Conservation (phyloP, 2,329 filamentous ascomycete species). For the Hymenoscyphus infarciens region DNA sequence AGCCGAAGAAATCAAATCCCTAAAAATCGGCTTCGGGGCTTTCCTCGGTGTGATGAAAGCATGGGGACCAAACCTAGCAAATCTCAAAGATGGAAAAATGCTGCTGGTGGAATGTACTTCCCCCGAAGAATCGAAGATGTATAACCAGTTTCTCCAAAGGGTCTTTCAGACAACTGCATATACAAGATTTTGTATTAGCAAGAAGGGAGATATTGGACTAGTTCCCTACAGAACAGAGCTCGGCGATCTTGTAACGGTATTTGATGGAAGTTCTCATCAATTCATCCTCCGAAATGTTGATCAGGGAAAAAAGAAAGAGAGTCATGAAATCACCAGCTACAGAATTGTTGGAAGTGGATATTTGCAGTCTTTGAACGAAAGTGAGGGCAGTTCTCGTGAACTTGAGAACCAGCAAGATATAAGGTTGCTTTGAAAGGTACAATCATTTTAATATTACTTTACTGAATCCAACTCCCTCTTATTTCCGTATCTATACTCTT, state of each 20-base stretch:
- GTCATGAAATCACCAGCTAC: not conserved
- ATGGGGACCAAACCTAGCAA: not conserved
- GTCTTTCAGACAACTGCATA: not conserved
- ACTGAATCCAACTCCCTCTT: no score
- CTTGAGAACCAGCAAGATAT: no score
- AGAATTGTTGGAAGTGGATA: not conserved
- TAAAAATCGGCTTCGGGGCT: not conserved
- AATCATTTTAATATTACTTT: no score
- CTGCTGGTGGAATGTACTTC: not conserved
- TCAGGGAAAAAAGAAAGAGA: not conserved
- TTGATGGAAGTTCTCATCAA: not conserved
- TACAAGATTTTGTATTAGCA: not conserved
- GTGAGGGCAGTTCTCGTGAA: no score
- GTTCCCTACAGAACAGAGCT: not conserved
- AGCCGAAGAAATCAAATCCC: not conserved
- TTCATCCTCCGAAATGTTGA: not conserved
- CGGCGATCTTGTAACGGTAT: not conserved
- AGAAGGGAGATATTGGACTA: not conserved
- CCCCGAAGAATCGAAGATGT: not conserved
- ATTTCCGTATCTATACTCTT: no score
- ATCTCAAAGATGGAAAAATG: not conserved
- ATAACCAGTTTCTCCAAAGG: not conserved
- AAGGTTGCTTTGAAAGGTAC: no score
- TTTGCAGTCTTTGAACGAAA: not conserved
- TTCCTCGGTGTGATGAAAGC: not conserved